Evolutionary conservation across 345 rosid genomes (phyloP).

Genomic region (Eucalyptus coolabah): DNA sequence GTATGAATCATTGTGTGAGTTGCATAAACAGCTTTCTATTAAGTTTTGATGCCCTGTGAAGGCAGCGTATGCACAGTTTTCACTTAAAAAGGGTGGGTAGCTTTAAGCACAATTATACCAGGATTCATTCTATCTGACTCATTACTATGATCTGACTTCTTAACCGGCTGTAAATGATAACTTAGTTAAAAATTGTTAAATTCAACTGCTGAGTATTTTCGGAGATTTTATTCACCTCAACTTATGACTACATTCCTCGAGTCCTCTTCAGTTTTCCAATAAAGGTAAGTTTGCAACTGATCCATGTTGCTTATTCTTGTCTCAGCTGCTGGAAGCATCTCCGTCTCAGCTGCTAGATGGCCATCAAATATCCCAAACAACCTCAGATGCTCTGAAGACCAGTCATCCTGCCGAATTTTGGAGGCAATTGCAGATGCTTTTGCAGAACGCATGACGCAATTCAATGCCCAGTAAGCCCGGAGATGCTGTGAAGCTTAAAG

Average conservation of each 20-base stretch:
- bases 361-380: constrained; percentile 16
- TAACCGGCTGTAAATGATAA: not conserved
- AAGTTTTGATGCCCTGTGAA: constrained; percentile 4
- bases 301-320: not conserved
- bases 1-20: constrained; percentile 65
- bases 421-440: constrained; percentile 56
- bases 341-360: constrained; percentile 53
- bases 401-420: constrained; percentile 38
- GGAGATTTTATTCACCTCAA: not conserved
- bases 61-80: constrained; percentile 29
- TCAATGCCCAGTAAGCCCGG: constrained; percentile 3
- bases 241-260: not conserved
- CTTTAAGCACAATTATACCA: not conserved
- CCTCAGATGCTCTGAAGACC: constrained; percentile 11
- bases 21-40: constrained; percentile 27
- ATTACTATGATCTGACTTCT: not conserved
- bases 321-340: constrained; percentile 70
- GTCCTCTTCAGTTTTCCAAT: not conserved
- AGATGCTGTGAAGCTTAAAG: constrained; percentile 50
- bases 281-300: not conserved
- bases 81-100: not conserved
- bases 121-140: not conserved
- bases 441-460: constrained; percentile 22
- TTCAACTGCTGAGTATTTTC: not conserved
- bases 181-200: not conserved